Percentiles rank a stretch among this genome's conserved stretches.
Evolutionary conservation across 176 grass and related monocot genomes (phyloP).

Genomic region (Aechmea fasciata): DNA sequence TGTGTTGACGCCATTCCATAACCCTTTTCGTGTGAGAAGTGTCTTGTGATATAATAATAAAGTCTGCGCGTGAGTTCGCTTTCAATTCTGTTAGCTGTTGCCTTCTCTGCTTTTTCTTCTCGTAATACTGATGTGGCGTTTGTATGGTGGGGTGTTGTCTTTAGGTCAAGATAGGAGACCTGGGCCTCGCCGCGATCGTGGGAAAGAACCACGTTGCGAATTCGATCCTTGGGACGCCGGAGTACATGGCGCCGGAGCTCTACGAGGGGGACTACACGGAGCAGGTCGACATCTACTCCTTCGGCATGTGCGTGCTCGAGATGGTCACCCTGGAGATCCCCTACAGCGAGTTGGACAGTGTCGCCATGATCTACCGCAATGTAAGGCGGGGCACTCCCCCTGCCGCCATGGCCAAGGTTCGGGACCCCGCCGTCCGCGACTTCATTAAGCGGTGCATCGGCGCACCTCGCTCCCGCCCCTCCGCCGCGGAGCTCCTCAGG

Average conservation of each 20-base stretch:
- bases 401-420: slow-evolving; percentile 43
- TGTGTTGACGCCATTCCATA: too few relatives aligned
- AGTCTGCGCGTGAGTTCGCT: slow-evolving; percentile 7
- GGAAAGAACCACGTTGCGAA: slow-evolving; percentile 69
- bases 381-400: slow-evolving; percentile 42
- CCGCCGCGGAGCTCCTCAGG: slow-evolving; percentile 56
- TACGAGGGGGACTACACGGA: slow-evolving; percentile 97
- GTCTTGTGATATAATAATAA: neutral
- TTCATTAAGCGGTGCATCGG: slow-evolving; percentile 87
- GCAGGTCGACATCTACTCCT: slow-evolving; percentile 95
- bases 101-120: slow-evolving; percentile 8
- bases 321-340: slow-evolving; percentile 93
- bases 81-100: slow-evolving; percentile 5
- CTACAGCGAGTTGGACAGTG: slow-evolving; percentile 70
- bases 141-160: too few relatives aligned
- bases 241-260: slow-evolving; percentile 98
- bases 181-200: slow-evolving; percentile 86
- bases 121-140: too few relatives aligned
- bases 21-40: neutral
- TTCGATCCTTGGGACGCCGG: slow-evolving; percentile 83
- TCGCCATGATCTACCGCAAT: slow-evolving; percentile 66
- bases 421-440: slow-evolving; percentile 46
- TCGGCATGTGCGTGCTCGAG: slow-evolving; percentile 93
- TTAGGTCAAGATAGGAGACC: slow-evolving; percentile 94
- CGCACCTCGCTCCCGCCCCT: slow-evolving; percentile 43